phyloP scores from a whole-genome alignment of 2,329 filamentous ascomycete genomes.

The Pezicula rhizophila region DNA sequence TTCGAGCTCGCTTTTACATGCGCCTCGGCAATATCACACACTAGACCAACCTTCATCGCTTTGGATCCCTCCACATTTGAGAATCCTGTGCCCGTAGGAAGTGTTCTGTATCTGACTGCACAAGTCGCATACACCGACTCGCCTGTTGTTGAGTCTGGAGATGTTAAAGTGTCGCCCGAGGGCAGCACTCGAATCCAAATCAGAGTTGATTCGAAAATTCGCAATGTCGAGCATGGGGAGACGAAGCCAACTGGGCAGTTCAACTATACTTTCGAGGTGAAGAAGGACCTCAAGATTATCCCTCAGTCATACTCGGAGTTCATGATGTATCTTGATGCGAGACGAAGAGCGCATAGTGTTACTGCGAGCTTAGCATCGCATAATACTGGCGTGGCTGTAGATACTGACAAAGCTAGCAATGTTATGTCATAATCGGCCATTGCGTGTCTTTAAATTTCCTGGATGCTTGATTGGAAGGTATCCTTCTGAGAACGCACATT shows the following conservation, averaged over 20 bases:
- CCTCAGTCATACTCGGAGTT: conserved; percentile 38
- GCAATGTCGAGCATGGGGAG: conserved; percentile 62
- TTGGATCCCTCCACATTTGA: conserved; percentile 67
- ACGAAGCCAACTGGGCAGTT: conserved; percentile 65
- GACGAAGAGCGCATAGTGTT: conserved; percentile 24
- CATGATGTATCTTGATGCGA: conserved; percentile 33
- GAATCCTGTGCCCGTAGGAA: conserved; percentile 66
- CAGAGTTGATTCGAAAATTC: conserved; percentile 61
- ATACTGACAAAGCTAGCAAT: neutral
- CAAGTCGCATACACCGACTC: conserved; percentile 64
- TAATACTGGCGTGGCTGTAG: neutral
- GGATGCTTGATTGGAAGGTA: too few species aligned
- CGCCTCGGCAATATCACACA: conserved; percentile 60
- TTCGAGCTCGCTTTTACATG: conserved; percentile 71
- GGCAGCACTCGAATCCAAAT: conserved; percentile 59
- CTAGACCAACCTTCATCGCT: conserved; percentile 61
- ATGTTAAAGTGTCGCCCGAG: conserved; percentile 27
- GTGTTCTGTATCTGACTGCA: conserved; percentile 62
- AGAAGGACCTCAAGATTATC: conserved; percentile 59
- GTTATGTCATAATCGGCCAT: neutral
- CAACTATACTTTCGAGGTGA: conserved; percentile 66
- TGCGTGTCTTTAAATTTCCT: too few species aligned
- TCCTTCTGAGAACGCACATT: too few species aligned
- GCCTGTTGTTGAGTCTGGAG: conserved; percentile 31
- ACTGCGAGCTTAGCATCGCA: neutral